These are phyloP conservation scores for Sclerotinia glacialis DNA, from an alignment of 2,329 filamentous ascomycete species.

Conservation along the genomic window DNA sequence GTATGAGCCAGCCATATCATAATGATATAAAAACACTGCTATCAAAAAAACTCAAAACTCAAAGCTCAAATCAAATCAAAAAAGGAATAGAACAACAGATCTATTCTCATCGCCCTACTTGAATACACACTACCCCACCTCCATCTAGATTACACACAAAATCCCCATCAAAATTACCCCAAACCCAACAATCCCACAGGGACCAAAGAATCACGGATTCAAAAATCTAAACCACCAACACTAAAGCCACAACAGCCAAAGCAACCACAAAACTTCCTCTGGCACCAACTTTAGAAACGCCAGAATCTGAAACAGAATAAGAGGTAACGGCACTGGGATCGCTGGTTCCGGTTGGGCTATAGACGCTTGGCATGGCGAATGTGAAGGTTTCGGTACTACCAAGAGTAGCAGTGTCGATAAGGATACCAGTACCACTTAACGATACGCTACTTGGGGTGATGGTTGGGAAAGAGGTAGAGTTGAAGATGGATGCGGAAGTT, in stretches of 20 bases:
- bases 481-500: background rate
- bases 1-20: too few relatives aligned
- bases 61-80: background rate
- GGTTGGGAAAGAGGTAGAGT: background rate
- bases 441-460: background rate
- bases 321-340: conserved; percentile 7
- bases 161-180: background rate
- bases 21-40: too few relatives aligned
- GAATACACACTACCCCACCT: background rate
- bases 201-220: background rate
- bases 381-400: conserved; percentile 6
- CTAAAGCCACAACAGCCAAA: background rate
- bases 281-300: background rate
- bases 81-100: background rate
- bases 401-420: conserved; percentile 8
- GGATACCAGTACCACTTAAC: conserved; percentile 1
- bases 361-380: conserved; percentile 13
- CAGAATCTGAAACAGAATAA: background rate
- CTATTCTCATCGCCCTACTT: background rate
- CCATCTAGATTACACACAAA: background rate
- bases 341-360: conserved; percentile 9
- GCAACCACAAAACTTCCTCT: background rate
- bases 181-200: background rate
- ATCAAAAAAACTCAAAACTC: too few relatives aligned
- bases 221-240: conserved; percentile 2